Percentiles rank a stretch among this genome's conserved stretches.
Conservation (phyloP, 2,329 filamentous ascomycete species). For the Exophiala spinifera region DNA sequence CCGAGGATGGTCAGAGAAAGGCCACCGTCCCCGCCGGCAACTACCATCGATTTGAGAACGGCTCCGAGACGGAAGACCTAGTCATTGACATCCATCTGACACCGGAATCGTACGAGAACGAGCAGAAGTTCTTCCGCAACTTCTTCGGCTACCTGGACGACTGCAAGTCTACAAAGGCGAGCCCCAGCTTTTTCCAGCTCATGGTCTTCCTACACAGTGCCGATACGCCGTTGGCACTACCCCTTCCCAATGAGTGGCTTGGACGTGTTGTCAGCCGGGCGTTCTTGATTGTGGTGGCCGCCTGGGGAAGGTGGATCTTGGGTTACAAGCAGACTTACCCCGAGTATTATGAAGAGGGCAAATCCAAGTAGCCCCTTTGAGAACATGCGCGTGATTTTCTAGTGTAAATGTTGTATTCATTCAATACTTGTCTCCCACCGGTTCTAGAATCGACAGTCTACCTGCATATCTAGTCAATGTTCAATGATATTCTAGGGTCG, state of each 20-base stretch:
- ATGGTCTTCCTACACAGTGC: slow-evolving; percentile 28
- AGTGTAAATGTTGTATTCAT: too few species aligned
- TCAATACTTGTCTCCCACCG: too few species aligned
- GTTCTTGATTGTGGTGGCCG: slow-evolving; percentile 13
- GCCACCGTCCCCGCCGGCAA: slow-evolving; percentile 13
- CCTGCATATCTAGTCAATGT: too few species aligned
- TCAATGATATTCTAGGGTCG: too few species aligned
- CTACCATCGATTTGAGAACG: slow-evolving; percentile 31
- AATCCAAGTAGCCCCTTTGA: too few species aligned
- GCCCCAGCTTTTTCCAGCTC: slow-evolving; percentile 30
- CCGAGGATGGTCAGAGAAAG: slow-evolving; percentile 10
- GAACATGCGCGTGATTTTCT: too few species aligned
- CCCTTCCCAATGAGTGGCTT: slow-evolving; percentile 16
- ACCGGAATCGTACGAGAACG: slow-evolving; percentile 26
- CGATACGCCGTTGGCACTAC: slow-evolving; percentile 28
- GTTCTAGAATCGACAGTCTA: too few species aligned
- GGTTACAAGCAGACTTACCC: slow-evolving; percentile 22
- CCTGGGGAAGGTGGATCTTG: slow-evolving; percentile 16
- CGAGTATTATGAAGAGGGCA: slow-evolving; percentile 27
- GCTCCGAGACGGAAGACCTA: slow-evolving; percentile 20
- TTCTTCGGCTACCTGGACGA: slow-evolving; percentile 32
- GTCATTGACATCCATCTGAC: slow-evolving; percentile 28
- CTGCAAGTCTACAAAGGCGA: slow-evolving; percentile 18
- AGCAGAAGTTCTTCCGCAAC: slow-evolving; percentile 31
- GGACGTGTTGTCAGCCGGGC: slow-evolving; percentile 16